Percentiles rank a stretch among this genome's conserved stretches.
These are phyloP conservation scores for Escovopsis sp. DNA, from an alignment of 2,329 filamentous ascomycete species.

Conservation along the genomic window DNA sequence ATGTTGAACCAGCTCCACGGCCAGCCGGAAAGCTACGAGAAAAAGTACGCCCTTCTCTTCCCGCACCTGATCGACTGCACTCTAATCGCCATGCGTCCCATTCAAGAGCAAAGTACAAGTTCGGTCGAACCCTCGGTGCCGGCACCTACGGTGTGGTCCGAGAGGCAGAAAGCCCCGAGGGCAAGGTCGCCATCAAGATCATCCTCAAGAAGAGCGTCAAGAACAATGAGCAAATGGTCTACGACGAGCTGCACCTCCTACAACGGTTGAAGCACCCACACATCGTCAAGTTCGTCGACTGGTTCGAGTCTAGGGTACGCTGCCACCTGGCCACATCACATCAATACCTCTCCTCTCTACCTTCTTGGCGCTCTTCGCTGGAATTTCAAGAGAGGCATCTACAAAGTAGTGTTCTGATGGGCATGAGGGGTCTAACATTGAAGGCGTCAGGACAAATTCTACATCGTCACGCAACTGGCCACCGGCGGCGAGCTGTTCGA, in stretches of 20 bases:
- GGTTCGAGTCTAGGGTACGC: slow-evolving; percentile 94
- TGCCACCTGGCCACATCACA: too few relatives aligned
- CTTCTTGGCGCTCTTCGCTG: too few relatives aligned
- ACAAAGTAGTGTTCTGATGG: too few relatives aligned
- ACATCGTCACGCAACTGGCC: slow-evolving; percentile 93
- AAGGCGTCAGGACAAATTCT: slow-evolving; percentile 76
- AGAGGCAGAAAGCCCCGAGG: too few relatives aligned
- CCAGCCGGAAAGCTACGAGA: slow-evolving; percentile 96
- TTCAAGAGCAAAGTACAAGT: slow-evolving; percentile 66
- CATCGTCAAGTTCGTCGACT: slow-evolving; percentile 95
- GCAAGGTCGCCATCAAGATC: slow-evolving; percentile 93
- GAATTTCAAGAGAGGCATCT: too few relatives aligned
- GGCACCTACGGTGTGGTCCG: slow-evolving; percentile 97
- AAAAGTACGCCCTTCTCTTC: slow-evolving; percentile 49
- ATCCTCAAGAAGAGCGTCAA: slow-evolving; percentile 99
- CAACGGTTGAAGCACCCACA: slow-evolving; percentile 83
- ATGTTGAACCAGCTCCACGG: slow-evolving; percentile 95
- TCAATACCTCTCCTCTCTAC: too few relatives aligned
- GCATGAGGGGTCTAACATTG: too few relatives aligned
- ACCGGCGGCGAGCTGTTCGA: slow-evolving; percentile 96
- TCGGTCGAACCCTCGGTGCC: slow-evolving; percentile 85
- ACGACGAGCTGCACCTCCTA: slow-evolving; percentile 90
- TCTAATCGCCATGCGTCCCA: not conserved
- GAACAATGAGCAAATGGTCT: slow-evolving; percentile 96
- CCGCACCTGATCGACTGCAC: slow-evolving; percentile 1